Evolutionary conservation across 129 eudicot genomes (phyloP).

Genomic region (Pulicaria dysenterica): DNA sequence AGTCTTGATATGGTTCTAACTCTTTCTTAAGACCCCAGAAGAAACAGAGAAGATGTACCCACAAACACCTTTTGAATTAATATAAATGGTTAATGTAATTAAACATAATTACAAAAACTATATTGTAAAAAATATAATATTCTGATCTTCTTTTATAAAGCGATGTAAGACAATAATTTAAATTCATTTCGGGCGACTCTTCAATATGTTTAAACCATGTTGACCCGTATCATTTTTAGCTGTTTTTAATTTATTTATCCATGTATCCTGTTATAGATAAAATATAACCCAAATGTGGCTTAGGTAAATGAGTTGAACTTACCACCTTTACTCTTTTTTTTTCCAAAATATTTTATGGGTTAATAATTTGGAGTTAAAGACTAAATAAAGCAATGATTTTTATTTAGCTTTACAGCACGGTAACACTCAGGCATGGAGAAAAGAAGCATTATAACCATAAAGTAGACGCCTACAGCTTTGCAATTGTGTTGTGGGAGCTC

Average conservation of each 20-base stretch:
- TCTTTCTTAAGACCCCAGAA: no score
- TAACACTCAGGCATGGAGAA: constrained; percentile 80
- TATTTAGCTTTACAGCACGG: constrained; percentile 87
- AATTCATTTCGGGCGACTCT: neutral
- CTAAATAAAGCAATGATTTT: neutral
- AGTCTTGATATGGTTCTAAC: no score
- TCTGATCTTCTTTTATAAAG: neutral
- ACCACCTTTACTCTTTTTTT: no score
- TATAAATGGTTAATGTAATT: neutral
- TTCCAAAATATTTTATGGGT: neutral
- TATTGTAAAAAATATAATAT: neutral
- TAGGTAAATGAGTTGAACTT: no score
- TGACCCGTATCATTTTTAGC: neutral
- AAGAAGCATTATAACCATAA: constrained; percentile 84
- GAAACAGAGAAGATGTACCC: no score
- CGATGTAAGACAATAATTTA: neutral
- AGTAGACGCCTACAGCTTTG: constrained; percentile 85
- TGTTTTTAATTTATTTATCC: neutral
- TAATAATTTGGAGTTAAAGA: neutral
- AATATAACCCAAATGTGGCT: neutral
- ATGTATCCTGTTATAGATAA: neutral
- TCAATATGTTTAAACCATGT: neutral
- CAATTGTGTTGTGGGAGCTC: constrained; percentile 91
- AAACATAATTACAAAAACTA: neutral
- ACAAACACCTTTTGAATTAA: neutral